phyloP scores from a whole-genome alignment of 306 rosid species.

The Prunus mira region DNA sequence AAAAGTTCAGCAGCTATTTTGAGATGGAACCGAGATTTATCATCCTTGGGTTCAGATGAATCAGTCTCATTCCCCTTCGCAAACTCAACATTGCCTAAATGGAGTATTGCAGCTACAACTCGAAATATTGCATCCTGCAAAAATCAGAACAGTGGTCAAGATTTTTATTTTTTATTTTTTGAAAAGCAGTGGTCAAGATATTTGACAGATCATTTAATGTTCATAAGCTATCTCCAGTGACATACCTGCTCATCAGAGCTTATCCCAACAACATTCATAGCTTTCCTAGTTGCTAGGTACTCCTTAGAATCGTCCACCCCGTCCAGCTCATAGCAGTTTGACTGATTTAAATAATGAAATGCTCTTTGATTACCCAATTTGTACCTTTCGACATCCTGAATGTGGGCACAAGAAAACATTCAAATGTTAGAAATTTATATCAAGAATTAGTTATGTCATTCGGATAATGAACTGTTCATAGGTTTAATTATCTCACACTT shows the following conservation, averaged over 20 bases:
- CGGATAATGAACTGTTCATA: slow-evolving; percentile 2
- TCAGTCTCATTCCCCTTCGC: slow-evolving; percentile 65
- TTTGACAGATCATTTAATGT: background rate
- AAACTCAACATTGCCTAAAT: slow-evolving; percentile 89
- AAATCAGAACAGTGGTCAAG: slow-evolving; percentile 12
- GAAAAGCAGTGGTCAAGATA: background rate
- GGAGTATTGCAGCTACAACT: slow-evolving; percentile 87
- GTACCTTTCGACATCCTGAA: slow-evolving; percentile 63
- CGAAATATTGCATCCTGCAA: slow-evolving; percentile 87
- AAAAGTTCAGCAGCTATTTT: slow-evolving; percentile 79
- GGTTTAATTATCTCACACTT: background rate
- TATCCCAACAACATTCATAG: slow-evolving; percentile 95
- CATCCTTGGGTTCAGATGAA: slow-evolving; percentile 89
- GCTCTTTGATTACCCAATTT: slow-evolving; percentile 74
- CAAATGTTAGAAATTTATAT: slow-evolving; percentile 12
- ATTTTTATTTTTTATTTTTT: too few species aligned
- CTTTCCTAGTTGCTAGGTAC: slow-evolving; percentile 75
- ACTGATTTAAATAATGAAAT: slow-evolving; percentile 86
- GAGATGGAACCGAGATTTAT: slow-evolving; percentile 68
- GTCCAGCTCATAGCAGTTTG: slow-evolving; percentile 63
- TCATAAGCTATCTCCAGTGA: slow-evolving; percentile 20
- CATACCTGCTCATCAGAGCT: slow-evolving; percentile 72
- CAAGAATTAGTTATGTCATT: background rate
- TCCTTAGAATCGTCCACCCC: slow-evolving; percentile 83
- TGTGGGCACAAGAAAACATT: slow-evolving; percentile 9